Percentiles rank a stretch among this genome's conserved stretches.
These are phyloP conservation scores for Penicillium coffeae DNA, from an alignment of 495 filamentous ascomycete species.

Conservation along the genomic window DNA sequence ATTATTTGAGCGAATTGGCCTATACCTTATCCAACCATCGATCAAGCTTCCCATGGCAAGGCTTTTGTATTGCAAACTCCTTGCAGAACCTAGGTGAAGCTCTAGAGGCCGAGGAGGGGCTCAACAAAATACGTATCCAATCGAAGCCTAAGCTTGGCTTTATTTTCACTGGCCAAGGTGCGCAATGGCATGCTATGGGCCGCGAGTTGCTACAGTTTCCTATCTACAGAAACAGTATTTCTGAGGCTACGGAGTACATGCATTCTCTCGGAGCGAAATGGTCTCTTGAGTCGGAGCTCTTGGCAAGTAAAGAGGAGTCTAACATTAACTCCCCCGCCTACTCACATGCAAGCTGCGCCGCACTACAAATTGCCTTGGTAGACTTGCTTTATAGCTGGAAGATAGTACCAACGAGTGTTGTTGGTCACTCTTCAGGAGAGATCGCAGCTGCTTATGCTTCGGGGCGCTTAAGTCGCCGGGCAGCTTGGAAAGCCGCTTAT, in stretches of 20 bases:
- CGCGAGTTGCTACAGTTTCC: slow-evolving; percentile 23
- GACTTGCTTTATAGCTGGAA: slow-evolving; percentile 13
- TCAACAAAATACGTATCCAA: no score
- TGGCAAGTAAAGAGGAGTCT: no score
- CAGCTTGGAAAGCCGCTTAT: slow-evolving; percentile 26
- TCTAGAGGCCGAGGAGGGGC: no score
- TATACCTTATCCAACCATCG: no score
- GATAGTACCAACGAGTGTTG: slow-evolving; percentile 11
- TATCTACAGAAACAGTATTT: neutral
- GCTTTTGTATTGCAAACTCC: no score
- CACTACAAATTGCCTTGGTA: slow-evolving; percentile 25
- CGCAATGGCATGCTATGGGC: slow-evolving; percentile 37
- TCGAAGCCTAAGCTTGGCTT: slow-evolving; percentile 5
- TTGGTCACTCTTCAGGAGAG: slow-evolving; percentile 33
- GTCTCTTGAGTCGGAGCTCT: no score
- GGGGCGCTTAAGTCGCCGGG: slow-evolving; percentile 12
- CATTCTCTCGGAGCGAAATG: neutral
- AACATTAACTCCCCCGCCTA: neutral
- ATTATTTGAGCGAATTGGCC: no score
- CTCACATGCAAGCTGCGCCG: slow-evolving; percentile 14
- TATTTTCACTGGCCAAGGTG: slow-evolving; percentile 47
- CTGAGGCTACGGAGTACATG: neutral
- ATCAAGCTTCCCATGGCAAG: no score
- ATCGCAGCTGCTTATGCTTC: slow-evolving; percentile 35
- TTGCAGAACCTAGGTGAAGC: no score